Evolutionary conservation across 2,329 filamentous ascomycete species (phyloP), one percentile per base, ranked within the genome.

Genomic region (Aspergillus puulaauensis): DNA sequence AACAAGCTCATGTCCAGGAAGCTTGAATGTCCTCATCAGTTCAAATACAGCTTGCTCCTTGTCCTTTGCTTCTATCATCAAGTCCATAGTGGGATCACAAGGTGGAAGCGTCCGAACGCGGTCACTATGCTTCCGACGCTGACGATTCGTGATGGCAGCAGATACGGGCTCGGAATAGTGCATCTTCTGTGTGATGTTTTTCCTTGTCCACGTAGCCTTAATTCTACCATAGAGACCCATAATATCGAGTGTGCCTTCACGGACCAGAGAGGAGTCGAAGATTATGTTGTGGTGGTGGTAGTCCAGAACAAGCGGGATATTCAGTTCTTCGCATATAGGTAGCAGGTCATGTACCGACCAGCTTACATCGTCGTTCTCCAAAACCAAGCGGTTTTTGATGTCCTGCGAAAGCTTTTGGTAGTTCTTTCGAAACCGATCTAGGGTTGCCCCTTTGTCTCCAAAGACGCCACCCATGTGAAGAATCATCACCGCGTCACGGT

Each of bases 41-140:
- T 96, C 91, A 67, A 98, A 96, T 0, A 97, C 91, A 0, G 93
- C 92, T 73, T 98, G 93, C 72, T 98, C 93, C 75, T 98, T 98
- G 70, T 97, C 93, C 73, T 98, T 98, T 48, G 93, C 93, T 77
- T 98, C 93, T 59, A 98, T 97, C 93, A 98, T 98, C n/a, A 98
- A 80, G 69, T 97, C 93, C 89, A 96, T 95, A 33, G 89, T 87
- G 1, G 85, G 79, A 4, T 87, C 82, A 67, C 93, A 97, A 0
- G 93, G 93, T 1, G 93, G 93, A 1, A 98, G 75, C 0, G 87
- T 90, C 63, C 82, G 82, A 2, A 96, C 91, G 8, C 93, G 84
- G 0, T 91, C 83, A 37, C 87, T 91, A 69, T 98, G 93, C 74
- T 96, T 97, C 58, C 93, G 84, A 27, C 93, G 82, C 64, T 96